Evolutionary conservation across 495 filamentous ascomycete genomes (phyloP), one percentile per base, ranked within the genome.

Genomic region (Aspergillus biplanus): DNA sequence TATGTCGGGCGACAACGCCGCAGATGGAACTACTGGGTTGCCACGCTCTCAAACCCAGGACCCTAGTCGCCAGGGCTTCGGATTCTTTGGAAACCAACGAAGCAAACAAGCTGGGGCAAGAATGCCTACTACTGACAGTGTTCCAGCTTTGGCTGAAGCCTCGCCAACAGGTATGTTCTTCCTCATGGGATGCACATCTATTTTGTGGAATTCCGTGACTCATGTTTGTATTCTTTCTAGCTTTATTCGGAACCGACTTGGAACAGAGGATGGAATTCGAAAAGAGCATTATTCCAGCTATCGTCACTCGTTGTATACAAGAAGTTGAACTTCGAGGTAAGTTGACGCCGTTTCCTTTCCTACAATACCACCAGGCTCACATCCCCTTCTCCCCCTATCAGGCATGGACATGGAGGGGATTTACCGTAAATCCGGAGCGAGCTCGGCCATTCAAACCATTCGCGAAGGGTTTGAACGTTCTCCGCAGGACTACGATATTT

Each of bases 371-470:
- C 52, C 27, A 11, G 33, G 39, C 62, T 49, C 52, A 61, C 52
- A 33, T 59, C 62, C 53, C 64, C 15, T 44, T 42, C 21, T 27
- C 27, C 21, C 46, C 35, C 21, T 66, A 60, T n/a, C 59, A 87
- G 95, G 95, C 48, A 97, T 99, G 93, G 93, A 98, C 70, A 85
- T 96, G 71, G 94, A 98, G 77, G 96, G 96, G 56, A 96, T 99
- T 66, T 99, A 99, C 80, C 88, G 96, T 64, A 99, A 99, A 81
- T 94, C 92, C 35, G 96, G 96, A 54, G 94, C 93, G 67, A 89
- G 89, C 59, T 89, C 89, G 2, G 90, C 92, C 64, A 89, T 96
- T 73, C 95, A 96, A 71, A 79, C 81, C 48, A 92, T 99, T 63
- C 88, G 91, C 63, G 91, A 93, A 63, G 91, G 93, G 37, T 97